Conservation (phyloP, 495 filamentous ascomycete genomes). For the Hyaloscypha finlandica region DNA sequence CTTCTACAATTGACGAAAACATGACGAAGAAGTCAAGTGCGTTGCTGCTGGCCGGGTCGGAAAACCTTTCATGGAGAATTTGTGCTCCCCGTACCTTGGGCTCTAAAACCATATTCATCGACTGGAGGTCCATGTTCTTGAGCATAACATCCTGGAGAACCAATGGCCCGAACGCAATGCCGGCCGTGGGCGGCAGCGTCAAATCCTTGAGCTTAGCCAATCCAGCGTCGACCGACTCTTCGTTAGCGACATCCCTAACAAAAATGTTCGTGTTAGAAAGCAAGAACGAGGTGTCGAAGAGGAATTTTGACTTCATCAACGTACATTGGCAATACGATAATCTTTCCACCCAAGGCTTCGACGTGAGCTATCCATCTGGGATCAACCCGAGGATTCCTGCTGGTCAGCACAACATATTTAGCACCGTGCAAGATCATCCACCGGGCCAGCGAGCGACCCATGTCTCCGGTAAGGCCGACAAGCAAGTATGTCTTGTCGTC, state of each 20-base stretch:
- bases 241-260: background rate
- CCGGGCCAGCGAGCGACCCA: no score
- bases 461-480: no score
- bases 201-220: background rate
- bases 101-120: background rate
- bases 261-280: no score
- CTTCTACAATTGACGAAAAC: background rate
- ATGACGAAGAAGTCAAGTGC: slow-evolving; percentile 1
- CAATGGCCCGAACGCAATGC: no score
- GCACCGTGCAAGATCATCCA: no score
- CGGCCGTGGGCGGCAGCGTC: no score
- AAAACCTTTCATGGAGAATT: background rate
- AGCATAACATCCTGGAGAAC: no score
- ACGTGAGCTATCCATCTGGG: background rate
- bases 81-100: background rate
- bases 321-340: background rate
- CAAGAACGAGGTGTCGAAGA: background rate
- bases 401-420: no score
- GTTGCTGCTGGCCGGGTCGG: background rate
- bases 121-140: no score
- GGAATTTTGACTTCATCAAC: background rate
- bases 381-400: background rate
- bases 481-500: no score
- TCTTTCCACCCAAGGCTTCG: background rate
- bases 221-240: background rate